Evolutionary conservation across 352 stramenopile genomes (phyloP).

Genomic region (Pythium volutum): DNA sequence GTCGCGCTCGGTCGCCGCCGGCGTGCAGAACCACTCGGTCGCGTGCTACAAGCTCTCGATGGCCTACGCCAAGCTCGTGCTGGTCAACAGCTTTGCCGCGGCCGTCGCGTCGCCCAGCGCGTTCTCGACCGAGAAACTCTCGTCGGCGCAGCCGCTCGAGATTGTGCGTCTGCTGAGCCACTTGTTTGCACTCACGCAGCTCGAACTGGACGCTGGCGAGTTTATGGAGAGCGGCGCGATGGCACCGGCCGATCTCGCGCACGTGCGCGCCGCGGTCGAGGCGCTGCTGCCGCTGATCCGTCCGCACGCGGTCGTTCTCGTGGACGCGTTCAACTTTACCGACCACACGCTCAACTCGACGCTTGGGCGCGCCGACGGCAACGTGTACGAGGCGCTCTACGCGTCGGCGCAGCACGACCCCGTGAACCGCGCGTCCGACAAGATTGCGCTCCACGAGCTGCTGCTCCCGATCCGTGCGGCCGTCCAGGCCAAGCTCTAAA

Average conservation of each 20-base stretch:
- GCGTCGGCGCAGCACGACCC: conserved; percentile 57
- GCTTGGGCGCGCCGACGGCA: conserved; percentile 66
- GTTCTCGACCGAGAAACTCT: conserved; percentile 32
- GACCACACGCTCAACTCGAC: conserved; percentile 73
- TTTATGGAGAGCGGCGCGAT: conserved; percentile 65
- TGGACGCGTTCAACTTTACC: conserved; percentile 80
- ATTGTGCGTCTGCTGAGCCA: conserved; percentile 58
- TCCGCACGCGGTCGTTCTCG: conserved; percentile 62
- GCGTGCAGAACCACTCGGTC: conserved; percentile 60
- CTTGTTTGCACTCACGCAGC: conserved; percentile 71
- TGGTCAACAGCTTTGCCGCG: conserved; percentile 46
- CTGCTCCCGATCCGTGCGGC: conserved; percentile 50
- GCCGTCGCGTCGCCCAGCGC: conserved; percentile 28
- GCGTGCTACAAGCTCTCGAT: conserved; percentile 60
- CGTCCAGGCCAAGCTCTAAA: conserved; percentile 5
- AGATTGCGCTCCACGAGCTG: conserved; percentile 64
- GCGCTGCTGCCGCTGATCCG: conserved; percentile 48
- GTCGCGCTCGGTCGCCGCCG: conserved; percentile 30
- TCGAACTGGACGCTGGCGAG: conserved; percentile 57
- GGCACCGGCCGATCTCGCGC: conserved; percentile 35
- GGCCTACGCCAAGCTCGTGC: conserved; percentile 53
- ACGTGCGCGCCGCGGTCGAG: conserved; percentile 54
- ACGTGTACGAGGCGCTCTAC: conserved; percentile 73
- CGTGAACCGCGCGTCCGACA: conserved; percentile 57
- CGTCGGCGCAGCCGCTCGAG: conserved; percentile 22